Percentiles rank a stretch among this genome's conserved stretches.
Evolutionary conservation across 2,329 filamentous ascomycete genomes (phyloP).

Genomic region (Gyromitra esculenta): DNA sequence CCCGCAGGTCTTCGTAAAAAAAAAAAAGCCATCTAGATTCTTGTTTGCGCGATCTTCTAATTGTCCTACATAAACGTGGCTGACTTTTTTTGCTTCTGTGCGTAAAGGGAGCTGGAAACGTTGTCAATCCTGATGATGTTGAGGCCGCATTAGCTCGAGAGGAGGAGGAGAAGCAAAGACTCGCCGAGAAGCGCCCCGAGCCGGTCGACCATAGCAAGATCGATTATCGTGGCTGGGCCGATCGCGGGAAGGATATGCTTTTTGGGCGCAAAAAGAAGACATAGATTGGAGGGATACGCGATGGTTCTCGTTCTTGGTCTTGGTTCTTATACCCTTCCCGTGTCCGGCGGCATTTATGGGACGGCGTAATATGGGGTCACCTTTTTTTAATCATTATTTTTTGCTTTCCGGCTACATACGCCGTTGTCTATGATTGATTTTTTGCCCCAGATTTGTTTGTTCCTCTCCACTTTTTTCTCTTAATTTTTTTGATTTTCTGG

Average conservation of each 20-base stretch:
- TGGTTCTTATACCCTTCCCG: slow-evolving; percentile 25
- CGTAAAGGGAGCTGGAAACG: slow-evolving; percentile 72
- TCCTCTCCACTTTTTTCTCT: slow-evolving; percentile 14
- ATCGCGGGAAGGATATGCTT: slow-evolving; percentile 67
- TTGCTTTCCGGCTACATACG: slow-evolving; percentile 42
- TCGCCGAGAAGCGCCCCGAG: slow-evolving; percentile 53
- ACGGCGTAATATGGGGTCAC: slow-evolving; percentile 32
- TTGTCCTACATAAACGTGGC: slow-evolving; percentile 6
- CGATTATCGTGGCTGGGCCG: slow-evolving; percentile 62
- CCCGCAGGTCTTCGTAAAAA: not conserved
- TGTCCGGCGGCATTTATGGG: not conserved
- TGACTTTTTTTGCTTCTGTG: slow-evolving; percentile 28
- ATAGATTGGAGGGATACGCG: slow-evolving; percentile 49
- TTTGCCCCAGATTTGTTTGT: not conserved
- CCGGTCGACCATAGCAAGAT: slow-evolving; percentile 56
- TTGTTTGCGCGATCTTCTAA: slow-evolving; percentile 7
- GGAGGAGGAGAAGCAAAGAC: slow-evolving; percentile 58
- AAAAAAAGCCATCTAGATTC: slow-evolving; percentile 10
- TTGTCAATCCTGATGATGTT: slow-evolving; percentile 66
- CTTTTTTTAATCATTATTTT: slow-evolving; percentile 27
- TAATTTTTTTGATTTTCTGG: slow-evolving; percentile 33
- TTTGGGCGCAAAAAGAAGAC: slow-evolving; percentile 59
- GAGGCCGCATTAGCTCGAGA: slow-evolving; percentile 61
- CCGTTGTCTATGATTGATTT: slow-evolving; percentile 28
- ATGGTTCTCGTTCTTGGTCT: slow-evolving; percentile 14